These are phyloP conservation scores for Bryoglossum gracile DNA, from an alignment of 495 filamentous ascomycete genomes.

Conservation along the genomic window DNA sequence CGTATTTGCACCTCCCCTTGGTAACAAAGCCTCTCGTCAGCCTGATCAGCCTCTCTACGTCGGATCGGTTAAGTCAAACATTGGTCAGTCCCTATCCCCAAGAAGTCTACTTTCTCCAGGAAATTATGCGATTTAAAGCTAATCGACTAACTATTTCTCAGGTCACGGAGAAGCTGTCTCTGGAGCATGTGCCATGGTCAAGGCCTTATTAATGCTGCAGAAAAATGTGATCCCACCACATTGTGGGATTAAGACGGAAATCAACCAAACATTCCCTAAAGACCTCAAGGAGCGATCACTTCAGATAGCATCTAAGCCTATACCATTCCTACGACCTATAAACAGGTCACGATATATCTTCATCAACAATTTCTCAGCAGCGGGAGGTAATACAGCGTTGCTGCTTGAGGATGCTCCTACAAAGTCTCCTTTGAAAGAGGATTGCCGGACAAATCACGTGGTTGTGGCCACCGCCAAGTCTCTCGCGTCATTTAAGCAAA, in stretches of 20 bases:
- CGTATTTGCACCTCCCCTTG: slow-evolving; percentile 65
- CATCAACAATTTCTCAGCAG: slow-evolving; percentile 64
- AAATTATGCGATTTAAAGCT: too few relatives aligned
- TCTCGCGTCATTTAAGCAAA: slow-evolving; percentile 46
- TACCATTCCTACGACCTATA: too few relatives aligned
- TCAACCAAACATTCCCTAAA: slow-evolving; percentile 76
- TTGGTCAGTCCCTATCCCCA: slow-evolving; percentile 87
- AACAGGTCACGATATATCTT: slow-evolving; percentile 57
- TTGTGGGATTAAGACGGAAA: slow-evolving; percentile 76
- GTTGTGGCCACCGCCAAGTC: slow-evolving; percentile 54
- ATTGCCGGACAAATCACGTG: slow-evolving; percentile 46
- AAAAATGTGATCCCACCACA: slow-evolving; percentile 79
- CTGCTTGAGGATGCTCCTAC: slow-evolving; percentile 51
- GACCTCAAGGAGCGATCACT: slow-evolving; percentile 63
- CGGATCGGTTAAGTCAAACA: slow-evolving; percentile 78
- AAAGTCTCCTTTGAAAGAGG: slow-evolving; percentile 25
- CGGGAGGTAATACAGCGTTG: slow-evolving; percentile 58
- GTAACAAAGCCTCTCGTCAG: slow-evolving; percentile 41
- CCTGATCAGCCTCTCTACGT: slow-evolving; percentile 66
- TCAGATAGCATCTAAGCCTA: too few relatives aligned
- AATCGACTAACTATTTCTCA: too few relatives aligned
- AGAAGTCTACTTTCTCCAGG: too few relatives aligned
- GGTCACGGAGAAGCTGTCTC: slow-evolving; percentile 88
- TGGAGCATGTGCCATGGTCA: slow-evolving; percentile 73
- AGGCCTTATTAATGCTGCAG: slow-evolving; percentile 81